phyloP scores from a whole-genome alignment of 768 basidiomycete species.

The Leccinum aurantiacum region DNA sequence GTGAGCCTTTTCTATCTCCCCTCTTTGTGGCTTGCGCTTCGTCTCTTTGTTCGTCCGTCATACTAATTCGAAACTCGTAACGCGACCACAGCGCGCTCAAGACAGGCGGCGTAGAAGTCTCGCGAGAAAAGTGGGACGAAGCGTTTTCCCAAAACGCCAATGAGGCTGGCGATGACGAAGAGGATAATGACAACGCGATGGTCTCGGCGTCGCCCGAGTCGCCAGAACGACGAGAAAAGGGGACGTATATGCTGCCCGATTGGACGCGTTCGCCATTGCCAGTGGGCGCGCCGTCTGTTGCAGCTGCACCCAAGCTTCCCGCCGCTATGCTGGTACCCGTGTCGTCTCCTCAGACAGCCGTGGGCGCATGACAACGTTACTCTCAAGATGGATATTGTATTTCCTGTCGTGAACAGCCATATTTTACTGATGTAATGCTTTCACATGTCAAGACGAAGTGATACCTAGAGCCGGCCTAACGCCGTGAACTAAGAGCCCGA shows the following conservation, averaged over 20 bases:
- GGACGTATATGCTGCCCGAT: constrained; percentile 66
- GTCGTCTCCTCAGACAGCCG: constrained; percentile 27
- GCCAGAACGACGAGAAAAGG: constrained; percentile 35
- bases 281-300: constrained; percentile 62
- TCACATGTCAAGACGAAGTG: constrained; percentile 3
- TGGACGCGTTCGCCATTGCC: constrained; percentile 74
- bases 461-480: constrained; percentile 13
- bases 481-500: constrained; percentile 1
- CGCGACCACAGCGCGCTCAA: constrained; percentile 64
- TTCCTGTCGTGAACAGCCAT: constrained; percentile 6
- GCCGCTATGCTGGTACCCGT: background rate
- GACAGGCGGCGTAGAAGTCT: constrained; percentile 79
- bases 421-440: constrained; percentile 1
- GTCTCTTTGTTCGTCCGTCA: background rate
- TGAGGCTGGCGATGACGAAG: background rate
- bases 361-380: constrained; percentile 33
- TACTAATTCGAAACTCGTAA: background rate
- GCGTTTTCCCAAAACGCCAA: constrained; percentile 42
- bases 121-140: constrained; percentile 87
- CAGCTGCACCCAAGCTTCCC: constrained; percentile 13
- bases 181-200: constrained; percentile 35
- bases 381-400: constrained; percentile 1
- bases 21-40: background rate
- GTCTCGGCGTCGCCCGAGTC: constrained; percentile 9
- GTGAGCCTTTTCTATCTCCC: constrained; percentile 42